Evolutionary conservation across 208 protist species (phyloP).

Genomic region (Leishmania guyanensis): DNA sequence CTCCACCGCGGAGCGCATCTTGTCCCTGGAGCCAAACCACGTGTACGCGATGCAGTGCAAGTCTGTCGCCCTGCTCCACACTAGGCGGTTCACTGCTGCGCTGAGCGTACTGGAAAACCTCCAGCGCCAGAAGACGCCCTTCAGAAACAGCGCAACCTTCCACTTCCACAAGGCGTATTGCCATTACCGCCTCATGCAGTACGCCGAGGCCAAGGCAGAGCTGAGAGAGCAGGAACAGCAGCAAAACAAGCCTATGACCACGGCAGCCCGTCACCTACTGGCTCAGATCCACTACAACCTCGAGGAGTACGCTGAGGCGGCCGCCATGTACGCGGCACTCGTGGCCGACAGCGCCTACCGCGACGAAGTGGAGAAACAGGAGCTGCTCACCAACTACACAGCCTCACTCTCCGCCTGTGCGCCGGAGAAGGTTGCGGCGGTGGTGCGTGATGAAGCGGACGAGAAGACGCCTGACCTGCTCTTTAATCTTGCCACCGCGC

Average conservation of each 20-base stretch:
- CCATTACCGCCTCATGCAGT: conserved; percentile 65
- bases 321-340: conserved; percentile 64
- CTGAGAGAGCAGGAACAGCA: conserved; percentile 23
- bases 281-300: conserved; percentile 86
- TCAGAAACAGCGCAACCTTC: conserved; percentile 15
- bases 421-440: conserved; percentile 44
- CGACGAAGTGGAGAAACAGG: conserved; percentile 75
- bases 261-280: conserved; percentile 67
- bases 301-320: conserved; percentile 73
- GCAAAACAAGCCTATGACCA: conserved; percentile 18
- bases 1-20: conserved; percentile 67
- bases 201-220: conserved; percentile 54
- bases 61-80: conserved; percentile 62
- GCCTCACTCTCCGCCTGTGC: conserved; percentile 51
- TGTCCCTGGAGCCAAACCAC: conserved; percentile 56
- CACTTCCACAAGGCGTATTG: conserved; percentile 81
- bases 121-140: not conserved
- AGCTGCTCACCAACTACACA: conserved; percentile 78
- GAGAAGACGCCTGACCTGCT: conserved; percentile 74
- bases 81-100: conserved; percentile 67
- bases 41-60: conserved; percentile 68
- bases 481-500: conserved; percentile 80
- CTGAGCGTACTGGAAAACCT: conserved; percentile 62
- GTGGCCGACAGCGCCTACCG: conserved; percentile 48
- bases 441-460: conserved; percentile 47